Evolutionary conservation across 495 filamentous ascomycete genomes (phyloP).

Genomic region (Lophiostoma macrostomum): DNA sequence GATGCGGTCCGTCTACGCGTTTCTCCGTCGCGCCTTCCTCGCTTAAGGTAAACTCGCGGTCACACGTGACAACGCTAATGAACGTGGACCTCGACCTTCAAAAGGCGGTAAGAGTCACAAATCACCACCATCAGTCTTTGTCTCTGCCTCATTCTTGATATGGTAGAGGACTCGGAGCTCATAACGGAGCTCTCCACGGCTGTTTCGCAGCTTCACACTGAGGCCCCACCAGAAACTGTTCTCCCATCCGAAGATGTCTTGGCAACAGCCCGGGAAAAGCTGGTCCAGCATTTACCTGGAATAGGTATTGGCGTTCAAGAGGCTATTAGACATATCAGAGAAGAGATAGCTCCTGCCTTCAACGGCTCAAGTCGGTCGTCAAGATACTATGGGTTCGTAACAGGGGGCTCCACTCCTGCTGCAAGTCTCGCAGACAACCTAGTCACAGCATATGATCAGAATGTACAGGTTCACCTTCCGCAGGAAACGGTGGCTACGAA

Average conservation of each 20-base stretch:
- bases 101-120: background rate
- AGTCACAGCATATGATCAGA: constrained; percentile 75
- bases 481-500: constrained; percentile 68
- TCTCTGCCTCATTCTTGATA: background rate
- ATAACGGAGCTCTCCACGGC: constrained; percentile 10
- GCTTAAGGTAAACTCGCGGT: constrained; percentile 10
- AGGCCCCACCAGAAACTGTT: constrained; percentile 10
- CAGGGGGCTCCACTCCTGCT: constrained; percentile 75
- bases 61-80: constrained; percentile 23
- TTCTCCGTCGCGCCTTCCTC: constrained; percentile 17
- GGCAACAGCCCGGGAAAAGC: constrained; percentile 22
- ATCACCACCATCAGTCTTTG: background rate
- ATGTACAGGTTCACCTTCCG: constrained; percentile 80
- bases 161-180: constrained; percentile 10
- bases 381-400: constrained; percentile 86
- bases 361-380: constrained; percentile 59
- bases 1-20: constrained; percentile 11
- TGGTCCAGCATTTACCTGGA: constrained; percentile 40
- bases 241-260: constrained; percentile 28
- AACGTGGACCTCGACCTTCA: no score
- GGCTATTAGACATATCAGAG: constrained; percentile 51
- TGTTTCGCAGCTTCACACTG: constrained; percentile 16
- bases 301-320: constrained; percentile 48
- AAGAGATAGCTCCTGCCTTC: constrained; percentile 63
- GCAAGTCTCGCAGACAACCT: constrained; percentile 80